Evolutionary conservation across 73 alveolate genomes (phyloP), one percentile per base, ranked within the genome.

Genomic region (Halteria grandinella): DNA sequence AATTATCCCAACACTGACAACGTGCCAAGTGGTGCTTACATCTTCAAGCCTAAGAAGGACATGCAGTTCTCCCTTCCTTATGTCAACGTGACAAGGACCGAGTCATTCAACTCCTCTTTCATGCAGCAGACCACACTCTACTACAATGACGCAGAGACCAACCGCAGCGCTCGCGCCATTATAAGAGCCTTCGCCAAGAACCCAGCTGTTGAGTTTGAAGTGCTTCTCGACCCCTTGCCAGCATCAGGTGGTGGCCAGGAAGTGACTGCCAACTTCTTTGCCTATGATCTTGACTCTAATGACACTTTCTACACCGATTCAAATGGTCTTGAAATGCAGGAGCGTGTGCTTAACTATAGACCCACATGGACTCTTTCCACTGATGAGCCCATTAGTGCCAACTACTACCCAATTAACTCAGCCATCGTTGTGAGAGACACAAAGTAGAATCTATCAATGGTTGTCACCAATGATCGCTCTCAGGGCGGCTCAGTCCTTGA

Each of bases 311-410:
- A 70, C 24, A 89, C 96, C 0, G 96, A 89, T 40, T 62, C 87
- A n/a, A 84, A 77, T 45, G 96, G 96, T 3, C 64, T 89, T 27
- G 83, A 78, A 33, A 77, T 89, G 77, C 74, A 89, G 48, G 47
- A 84, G 60, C 53, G 96, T 70, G 34, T 76, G 3, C 0, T 77
- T 11, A 49, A 85, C 78, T 69, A 43, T 21, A 76, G 91, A 59
- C 84, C 83, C 3, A 64, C 85, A 29, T 85, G 71, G 55, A 27
- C 54, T 0, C 27, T 47, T n/a, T 21, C 45, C 24, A 11, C 32
- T 27, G 34, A 71, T 0, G 76, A 78, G 27, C 45, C 33, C 45
- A 29, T 70, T 18, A 53, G 81, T n/a, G 0, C 74, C 21, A 86
- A 86, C 50, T 86, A 66, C 70, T 86, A 86, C 58, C 94, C 94